Evolutionary conservation across 345 rosid species (phyloP).

Genomic region (Populus alba): DNA sequence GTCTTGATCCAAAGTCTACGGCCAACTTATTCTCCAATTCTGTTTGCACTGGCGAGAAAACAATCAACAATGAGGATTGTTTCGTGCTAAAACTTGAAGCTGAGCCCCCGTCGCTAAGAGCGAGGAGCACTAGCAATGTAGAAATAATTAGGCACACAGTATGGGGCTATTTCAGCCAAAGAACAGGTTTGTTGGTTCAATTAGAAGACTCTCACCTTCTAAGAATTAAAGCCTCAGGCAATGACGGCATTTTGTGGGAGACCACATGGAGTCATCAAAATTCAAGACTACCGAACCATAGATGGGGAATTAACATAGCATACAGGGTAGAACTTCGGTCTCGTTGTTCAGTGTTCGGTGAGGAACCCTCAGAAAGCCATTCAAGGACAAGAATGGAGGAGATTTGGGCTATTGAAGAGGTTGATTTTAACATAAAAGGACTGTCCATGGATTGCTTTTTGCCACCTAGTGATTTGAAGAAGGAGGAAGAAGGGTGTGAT

Average conservation of each 20-base stretch:
- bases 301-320: constrained; percentile 85
- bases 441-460: constrained; percentile 83
- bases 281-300: constrained; percentile 66
- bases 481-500: constrained; percentile 51
- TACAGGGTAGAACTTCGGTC: constrained; percentile 66
- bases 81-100: constrained; percentile 75
- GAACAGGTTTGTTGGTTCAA: constrained; percentile 73
- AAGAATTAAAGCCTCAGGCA: constrained; percentile 51
- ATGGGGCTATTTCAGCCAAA: constrained; percentile 92
- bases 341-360: constrained; percentile 69
- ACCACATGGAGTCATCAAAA: constrained; percentile 73
- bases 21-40: constrained; percentile 67
- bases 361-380: constrained; percentile 51
- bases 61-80: constrained; percentile 66
- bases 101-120: constrained; percentile 47
- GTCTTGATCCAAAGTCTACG: constrained; percentile 82
- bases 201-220: constrained; percentile 82
- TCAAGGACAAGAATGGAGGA: constrained; percentile 92
- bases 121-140: constrained; percentile 64
- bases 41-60: constrained; percentile 69
- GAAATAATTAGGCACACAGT: constrained; percentile 78
- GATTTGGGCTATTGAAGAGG: constrained; percentile 81
- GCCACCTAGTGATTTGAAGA: constrained; percentile 83
- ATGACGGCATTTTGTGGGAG: constrained; percentile 73
- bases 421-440: constrained; percentile 89